Evolutionary conservation across 495 filamentous ascomycete species (phyloP), one percentile per base, ranked within the genome.

Genomic region (Margaritispora aquatica): DNA sequence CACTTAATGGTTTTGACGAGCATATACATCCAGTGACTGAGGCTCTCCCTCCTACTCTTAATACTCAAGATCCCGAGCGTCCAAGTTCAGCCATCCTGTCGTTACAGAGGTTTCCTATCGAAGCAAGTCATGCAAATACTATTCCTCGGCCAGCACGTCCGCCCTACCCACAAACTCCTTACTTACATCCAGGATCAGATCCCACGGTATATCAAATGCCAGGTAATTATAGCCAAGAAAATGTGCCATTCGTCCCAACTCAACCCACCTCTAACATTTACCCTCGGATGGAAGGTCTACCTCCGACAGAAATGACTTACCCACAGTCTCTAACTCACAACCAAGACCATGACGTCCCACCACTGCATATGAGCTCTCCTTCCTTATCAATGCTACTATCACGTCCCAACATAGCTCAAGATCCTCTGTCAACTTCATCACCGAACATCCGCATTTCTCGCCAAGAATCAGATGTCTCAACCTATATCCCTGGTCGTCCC

Each of bases 401-500:
- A 21, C 53, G 24, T 41, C 23, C 41, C 19, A 15, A 9, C 17
- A 9, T 3, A 17, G 26, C 48, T 20, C 47, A 36, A 41, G 54
- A 15, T 21, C 21, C 62, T 41, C 55, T 63, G 36, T 62, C 46
- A 17, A 64, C 72, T 2, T 67, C 68, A 1, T 70, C 68, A 47
- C 69, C 64, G n/a, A 58, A 62, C 38, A 60, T 64, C 20, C 20
- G 48, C n/a, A 8, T 59, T 26, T 61, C 56, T 8, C 58, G 58
- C 7, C 68, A 66, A 24, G 64, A 63, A 22, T 60, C 66, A 52
- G 56, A 48, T 59, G 55, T 5, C 52, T 47, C 57, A 46, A 60
- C 52, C 26, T 69, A 55, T 63, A 64, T 49, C 54, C 67, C 60
- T 20, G 61, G 58, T 1, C 54, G 52, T 9, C 62, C 65, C 2